A percentile compares a stretch with the other conserved stretches of the same genome.
These are phyloP conservation scores for Onygena corvina DNA, from an alignment of 2,329 filamentous ascomycete genomes.

Conservation along the genomic window DNA sequence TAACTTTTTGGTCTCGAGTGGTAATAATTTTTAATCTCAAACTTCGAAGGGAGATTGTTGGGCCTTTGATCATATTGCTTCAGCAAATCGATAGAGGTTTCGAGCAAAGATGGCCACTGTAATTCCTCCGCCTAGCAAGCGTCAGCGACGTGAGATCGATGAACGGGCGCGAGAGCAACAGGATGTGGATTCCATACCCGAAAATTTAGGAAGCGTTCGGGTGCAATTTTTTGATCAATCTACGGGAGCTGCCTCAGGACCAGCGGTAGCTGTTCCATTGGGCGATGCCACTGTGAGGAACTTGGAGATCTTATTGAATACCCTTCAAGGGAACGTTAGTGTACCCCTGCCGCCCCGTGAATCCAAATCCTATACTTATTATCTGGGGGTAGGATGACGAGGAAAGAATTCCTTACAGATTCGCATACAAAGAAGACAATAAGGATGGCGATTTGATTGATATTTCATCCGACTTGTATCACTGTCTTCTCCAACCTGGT, in stretches of 20 bases:
- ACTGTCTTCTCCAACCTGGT: constrained; percentile 40
- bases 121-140: constrained; percentile 73
- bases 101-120: constrained; percentile 58
- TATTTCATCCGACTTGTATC: constrained; percentile 39
- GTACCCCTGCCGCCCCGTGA: too few relatives aligned
- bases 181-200: constrained; percentile 54
- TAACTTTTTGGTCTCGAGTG: neutral
- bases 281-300: constrained; percentile 82
- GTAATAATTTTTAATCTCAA: neutral
- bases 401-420: constrained; percentile 55
- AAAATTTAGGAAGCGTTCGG: constrained; percentile 63
- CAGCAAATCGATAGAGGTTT: neutral
- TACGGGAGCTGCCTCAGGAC: constrained; percentile 54
- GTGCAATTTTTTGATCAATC: constrained; percentile 81
- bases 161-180: constrained; percentile 64
- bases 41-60: neutral
- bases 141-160: constrained; percentile 63
- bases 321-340: constrained; percentile 61
- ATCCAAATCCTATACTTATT: too few relatives aligned
- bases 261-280: constrained; percentile 62
- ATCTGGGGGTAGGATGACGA: constrained; percentile 43
- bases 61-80: neutral
- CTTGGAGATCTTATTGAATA: constrained; percentile 75
- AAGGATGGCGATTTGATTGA: constrained; percentile 32
- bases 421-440: constrained; percentile 43